A percentile compares a stretch with the other conserved stretches of the same genome.
Conservation (phyloP, 2,329 filamentous ascomycete genomes). For the Blumeria graminis region DNA sequence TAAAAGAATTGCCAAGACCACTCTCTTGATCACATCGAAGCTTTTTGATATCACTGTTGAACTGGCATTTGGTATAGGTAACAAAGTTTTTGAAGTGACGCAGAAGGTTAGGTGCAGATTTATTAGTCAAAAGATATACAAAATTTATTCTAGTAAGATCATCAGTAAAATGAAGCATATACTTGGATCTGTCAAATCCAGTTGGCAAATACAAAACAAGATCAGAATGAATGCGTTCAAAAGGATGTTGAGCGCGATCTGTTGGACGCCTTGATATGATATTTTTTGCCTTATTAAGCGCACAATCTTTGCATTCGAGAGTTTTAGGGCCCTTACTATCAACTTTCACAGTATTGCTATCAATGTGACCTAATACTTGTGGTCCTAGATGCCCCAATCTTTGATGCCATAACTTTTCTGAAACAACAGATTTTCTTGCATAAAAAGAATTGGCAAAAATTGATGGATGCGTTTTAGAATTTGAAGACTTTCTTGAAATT, state of each 20-base stretch:
- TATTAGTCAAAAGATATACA: too few species aligned
- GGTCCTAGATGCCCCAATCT: background rate
- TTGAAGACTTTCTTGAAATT: too few species aligned
- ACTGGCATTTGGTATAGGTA: too few species aligned
- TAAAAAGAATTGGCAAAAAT: background rate
- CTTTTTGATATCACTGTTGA: too few species aligned
- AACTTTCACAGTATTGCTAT: background rate
- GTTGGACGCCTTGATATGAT: background rate
- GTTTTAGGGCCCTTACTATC: background rate
- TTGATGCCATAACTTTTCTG: background rate
- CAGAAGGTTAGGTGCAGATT: too few species aligned
- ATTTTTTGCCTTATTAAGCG: background rate
- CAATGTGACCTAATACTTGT: background rate
- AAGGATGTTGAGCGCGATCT: background rate
- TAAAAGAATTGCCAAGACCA: too few species aligned
- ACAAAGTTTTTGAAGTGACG: too few species aligned
- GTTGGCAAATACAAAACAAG: background rate
- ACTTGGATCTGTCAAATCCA: background rate
- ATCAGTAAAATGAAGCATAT: too few species aligned
- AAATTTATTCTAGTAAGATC: too few species aligned
- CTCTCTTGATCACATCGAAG: too few species aligned
- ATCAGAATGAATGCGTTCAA: background rate
- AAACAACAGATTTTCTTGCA: background rate
- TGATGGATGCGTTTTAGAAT: too few species aligned
- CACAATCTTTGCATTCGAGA: background rate